Conservation (phyloP, 148 eudicot species). For the Rhododendron vialii region DNA sequence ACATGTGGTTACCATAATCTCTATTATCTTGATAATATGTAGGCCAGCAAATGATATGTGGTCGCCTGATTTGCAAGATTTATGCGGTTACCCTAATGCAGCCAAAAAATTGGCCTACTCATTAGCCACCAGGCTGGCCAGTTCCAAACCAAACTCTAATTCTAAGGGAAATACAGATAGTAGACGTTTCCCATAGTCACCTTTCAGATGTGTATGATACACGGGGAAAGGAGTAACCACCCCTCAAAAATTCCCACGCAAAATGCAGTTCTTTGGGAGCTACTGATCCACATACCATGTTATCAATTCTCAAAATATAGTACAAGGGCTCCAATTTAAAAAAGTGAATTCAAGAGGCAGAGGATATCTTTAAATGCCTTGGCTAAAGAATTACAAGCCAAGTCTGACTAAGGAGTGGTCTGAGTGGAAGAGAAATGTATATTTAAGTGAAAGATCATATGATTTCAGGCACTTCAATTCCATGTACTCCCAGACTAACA, state of each 20-base stretch:
- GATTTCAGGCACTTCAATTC: background rate
- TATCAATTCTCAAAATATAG: background rate
- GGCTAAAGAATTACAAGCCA: background rate
- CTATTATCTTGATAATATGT: background rate
- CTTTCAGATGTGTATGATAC: background rate
- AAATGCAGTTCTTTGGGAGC: background rate
- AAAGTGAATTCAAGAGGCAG: background rate
- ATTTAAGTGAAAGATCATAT: background rate
- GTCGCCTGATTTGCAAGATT: background rate
- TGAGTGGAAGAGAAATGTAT: background rate
- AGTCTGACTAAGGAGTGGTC: background rate
- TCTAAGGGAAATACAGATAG: background rate
- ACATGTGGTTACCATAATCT: background rate
- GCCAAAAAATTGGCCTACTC: background rate
- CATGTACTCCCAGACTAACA: background rate
- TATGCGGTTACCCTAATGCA: background rate
- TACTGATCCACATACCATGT: background rate
- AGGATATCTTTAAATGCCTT: background rate
- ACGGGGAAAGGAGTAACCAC: background rate
- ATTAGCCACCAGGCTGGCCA: background rate
- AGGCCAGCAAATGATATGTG: background rate
- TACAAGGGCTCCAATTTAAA: background rate
- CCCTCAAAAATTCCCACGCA: background rate
- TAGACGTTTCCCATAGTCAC: background rate
- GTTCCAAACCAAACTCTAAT: background rate